A percentile compares a stretch with the other conserved stretches of the same genome.
These are phyloP conservation scores for Porpolomopsis calyptriformis DNA, from an alignment of 768 basidiomycete species.

Conservation along the genomic window DNA sequence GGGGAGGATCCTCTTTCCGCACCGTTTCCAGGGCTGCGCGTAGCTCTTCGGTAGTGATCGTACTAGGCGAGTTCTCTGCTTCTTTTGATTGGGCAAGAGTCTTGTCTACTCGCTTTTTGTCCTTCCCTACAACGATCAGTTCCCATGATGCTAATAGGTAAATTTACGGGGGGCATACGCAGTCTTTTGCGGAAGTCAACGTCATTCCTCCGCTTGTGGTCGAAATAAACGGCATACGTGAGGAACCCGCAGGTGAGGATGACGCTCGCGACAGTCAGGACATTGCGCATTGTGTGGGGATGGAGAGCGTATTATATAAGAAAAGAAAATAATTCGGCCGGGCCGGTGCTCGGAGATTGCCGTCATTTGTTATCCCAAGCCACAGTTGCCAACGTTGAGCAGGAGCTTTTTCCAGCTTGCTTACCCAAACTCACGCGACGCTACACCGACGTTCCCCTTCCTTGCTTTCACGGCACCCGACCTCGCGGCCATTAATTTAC, in stretches of 20 bases:
- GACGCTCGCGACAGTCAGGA: constrained; percentile 36
- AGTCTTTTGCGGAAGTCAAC: constrained; percentile 78
- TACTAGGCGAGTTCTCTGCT: constrained; percentile 21
- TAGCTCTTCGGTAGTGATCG: constrained; percentile 42
- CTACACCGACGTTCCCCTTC: constrained; percentile 1
- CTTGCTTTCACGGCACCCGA: constrained; percentile 1
- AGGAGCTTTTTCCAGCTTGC: not conserved
- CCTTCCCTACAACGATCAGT: constrained; percentile 49
- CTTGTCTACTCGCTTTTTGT: constrained; percentile 83
- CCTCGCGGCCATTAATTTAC: constrained; percentile 13
- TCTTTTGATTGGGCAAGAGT: constrained; percentile 43
- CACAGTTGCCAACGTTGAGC: too few relatives aligned
- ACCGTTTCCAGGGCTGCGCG: constrained; percentile 54
- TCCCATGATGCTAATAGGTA: constrained; percentile 3
- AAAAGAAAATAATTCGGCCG: too few relatives aligned
- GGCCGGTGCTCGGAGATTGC: too few relatives aligned
- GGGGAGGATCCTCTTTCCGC: constrained; percentile 63
- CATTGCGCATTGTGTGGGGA: constrained; percentile 25
- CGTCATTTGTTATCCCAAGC: too few relatives aligned
- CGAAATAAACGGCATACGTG: constrained; percentile 88
- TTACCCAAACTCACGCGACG: constrained; percentile 4
- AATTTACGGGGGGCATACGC: constrained; percentile 34
- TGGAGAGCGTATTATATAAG: not conserved
- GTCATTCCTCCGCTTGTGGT: constrained; percentile 88
- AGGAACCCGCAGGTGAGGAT: constrained; percentile 49